A percentile compares a stretch with the other conserved stretches of the same genome.
Conservation (phyloP, 495 filamentous ascomycete species). For the Penicillium fimorum region DNA sequence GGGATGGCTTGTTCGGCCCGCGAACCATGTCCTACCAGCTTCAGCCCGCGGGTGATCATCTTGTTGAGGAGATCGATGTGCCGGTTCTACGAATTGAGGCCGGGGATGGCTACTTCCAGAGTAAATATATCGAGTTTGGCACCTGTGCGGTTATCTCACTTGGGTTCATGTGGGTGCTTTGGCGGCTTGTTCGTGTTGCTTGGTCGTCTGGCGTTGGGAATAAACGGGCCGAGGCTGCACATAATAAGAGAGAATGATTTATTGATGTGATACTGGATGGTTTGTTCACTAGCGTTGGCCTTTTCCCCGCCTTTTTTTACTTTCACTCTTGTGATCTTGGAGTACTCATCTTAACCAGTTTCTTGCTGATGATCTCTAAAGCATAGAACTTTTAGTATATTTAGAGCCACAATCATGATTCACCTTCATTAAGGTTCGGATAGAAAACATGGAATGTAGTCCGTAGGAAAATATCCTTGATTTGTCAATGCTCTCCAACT, state of each 20-base stretch:
- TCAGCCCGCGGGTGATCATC: constrained; percentile 49
- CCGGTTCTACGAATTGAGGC: constrained; percentile 61
- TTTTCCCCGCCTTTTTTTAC: not conserved
- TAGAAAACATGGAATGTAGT: too few species aligned
- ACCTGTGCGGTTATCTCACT: constrained; percentile 67
- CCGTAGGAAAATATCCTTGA: too few species aligned
- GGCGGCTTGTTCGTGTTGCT: constrained; percentile 55
- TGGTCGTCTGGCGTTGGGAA: constrained; percentile 20
- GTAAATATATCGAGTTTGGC: constrained; percentile 63
- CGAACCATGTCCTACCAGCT: constrained; percentile 86
- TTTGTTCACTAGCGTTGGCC: not conserved
- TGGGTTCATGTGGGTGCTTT: constrained; percentile 75
- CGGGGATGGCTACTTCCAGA: constrained; percentile 47
- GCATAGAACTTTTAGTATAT: not conserved
- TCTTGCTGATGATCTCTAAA: not conserved
- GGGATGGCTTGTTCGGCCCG: constrained; percentile 78
- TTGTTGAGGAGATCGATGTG: constrained; percentile 63
- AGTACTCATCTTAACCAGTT: not conserved
- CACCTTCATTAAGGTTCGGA: not conserved
- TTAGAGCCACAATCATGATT: not conserved
- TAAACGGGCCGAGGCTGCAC: constrained; percentile 3
- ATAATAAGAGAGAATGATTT: constrained; percentile 27
- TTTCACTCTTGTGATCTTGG: not conserved
- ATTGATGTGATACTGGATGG: not conserved
- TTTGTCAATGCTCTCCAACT: too few species aligned